These are phyloP conservation scores for Haplosporangium sp. DNA, from an alignment of 371 early-diverging fungal species.

Conservation along the genomic window DNA sequence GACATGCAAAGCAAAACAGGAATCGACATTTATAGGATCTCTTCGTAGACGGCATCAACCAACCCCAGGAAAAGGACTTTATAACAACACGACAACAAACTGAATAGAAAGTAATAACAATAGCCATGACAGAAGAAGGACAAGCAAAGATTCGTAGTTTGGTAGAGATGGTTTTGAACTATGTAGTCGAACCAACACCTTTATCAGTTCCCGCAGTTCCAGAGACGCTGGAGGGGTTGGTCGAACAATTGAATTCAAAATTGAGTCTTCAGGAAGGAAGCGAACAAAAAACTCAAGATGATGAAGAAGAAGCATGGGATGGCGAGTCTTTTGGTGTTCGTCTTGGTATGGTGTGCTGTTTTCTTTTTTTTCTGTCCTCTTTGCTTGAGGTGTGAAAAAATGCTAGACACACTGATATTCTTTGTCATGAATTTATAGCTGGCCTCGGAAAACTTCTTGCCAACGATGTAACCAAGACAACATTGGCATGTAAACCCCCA, in stretches of 20 bases:
- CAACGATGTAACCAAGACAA: conserved; percentile 42
- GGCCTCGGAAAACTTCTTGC: conserved; percentile 40
- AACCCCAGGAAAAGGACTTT: not conserved
- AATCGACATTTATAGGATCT: no score
- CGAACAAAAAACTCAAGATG: not conserved
- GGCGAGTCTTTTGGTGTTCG: conserved; percentile 45
- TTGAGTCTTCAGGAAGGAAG: conserved; percentile 14
- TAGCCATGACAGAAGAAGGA: conserved; percentile 40
- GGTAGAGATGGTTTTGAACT: conserved; percentile 45
- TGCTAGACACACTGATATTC: not conserved
- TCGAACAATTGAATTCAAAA: conserved; percentile 23
- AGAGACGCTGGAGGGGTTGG: conserved; percentile 40
- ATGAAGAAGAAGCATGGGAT: conserved; percentile 27
- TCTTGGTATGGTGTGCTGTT: conserved; percentile 30
- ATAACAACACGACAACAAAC: no score
- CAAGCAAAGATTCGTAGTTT: conserved; percentile 51
- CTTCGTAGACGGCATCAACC: no score
- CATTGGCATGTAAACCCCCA: conserved; percentile 54
- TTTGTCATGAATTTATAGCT: conserved; percentile 11
- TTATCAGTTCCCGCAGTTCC: conserved; percentile 41
- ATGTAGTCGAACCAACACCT: conserved; percentile 41
- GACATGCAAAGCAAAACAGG: no score
- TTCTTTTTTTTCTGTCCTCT: no score
- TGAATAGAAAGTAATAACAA: not conserved
- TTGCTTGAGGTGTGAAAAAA: not conserved